phyloP scores from a whole-genome alignment of 192 early-diverging fungal genomes.

The Spizellomyces punctatus region DNA sequence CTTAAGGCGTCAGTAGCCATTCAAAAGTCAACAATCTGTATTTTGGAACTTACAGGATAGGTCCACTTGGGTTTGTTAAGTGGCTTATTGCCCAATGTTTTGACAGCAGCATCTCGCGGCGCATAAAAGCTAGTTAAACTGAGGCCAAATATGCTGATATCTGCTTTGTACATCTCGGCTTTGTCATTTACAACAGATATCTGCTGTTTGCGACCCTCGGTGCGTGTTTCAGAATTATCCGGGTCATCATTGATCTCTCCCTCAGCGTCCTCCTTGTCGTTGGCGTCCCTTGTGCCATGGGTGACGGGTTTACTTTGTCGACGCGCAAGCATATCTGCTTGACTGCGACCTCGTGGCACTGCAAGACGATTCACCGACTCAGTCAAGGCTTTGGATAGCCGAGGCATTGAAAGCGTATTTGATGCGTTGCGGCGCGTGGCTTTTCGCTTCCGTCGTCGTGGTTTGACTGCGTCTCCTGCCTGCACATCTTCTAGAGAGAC shows the following conservation, averaged over 20 bases:
- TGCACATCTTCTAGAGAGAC: conserved; percentile 10
- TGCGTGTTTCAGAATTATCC: not conserved
- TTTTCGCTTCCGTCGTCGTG: conserved; percentile 6
- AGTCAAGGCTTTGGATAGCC: conserved; percentile 10
- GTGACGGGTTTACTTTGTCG: too few species aligned
- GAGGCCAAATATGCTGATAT: conserved; percentile 45
- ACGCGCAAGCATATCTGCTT: not conserved
- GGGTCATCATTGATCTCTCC: not conserved
- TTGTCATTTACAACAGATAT: not conserved
- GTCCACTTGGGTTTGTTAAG: conserved; percentile 16
- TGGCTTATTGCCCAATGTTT: conserved; percentile 23
- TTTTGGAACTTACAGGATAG: conserved; percentile 43
- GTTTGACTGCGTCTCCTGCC: conserved; percentile 1
- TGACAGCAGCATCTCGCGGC: conserved; percentile 39
- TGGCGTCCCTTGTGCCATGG: too few species aligned
- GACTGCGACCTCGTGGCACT: conserved; percentile 20
- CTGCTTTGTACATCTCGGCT: conserved; percentile 8
- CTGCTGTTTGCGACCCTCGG: not conserved
- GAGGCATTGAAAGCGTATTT: conserved; percentile 12
- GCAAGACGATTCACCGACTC: conserved; percentile 11
- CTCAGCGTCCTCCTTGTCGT: not conserved
- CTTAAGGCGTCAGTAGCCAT: not conserved
- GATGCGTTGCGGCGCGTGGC: conserved; percentile 5
- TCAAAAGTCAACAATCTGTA: not conserved
- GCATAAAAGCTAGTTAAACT: conserved; percentile 49